phyloP scores from a whole-genome alignment of 148 eudicot genomes.

The Chenopodium formosanum region DNA sequence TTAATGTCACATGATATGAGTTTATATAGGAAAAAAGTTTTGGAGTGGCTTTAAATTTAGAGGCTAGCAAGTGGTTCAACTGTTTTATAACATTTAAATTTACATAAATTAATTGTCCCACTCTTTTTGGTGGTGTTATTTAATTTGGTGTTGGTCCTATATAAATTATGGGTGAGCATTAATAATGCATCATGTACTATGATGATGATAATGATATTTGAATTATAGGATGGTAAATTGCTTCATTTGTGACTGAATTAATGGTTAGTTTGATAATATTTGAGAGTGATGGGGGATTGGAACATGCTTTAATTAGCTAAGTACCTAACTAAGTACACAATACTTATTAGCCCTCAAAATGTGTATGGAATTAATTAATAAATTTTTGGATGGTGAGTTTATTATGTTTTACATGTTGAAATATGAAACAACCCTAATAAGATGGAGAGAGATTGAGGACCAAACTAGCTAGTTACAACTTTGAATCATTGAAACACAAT shows the following conservation, averaged over 20 bases:
- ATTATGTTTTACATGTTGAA: not conserved
- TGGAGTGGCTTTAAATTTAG: constrained; percentile 5
- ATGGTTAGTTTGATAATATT: not conserved
- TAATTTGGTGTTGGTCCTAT: not conserved
- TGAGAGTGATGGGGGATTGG: not conserved
- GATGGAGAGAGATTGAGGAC: too few relatives aligned
- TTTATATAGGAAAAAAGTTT: constrained; percentile 13
- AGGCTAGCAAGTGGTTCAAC: constrained; percentile 25
- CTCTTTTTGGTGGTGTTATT: constrained; percentile 5
- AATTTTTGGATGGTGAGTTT: not conserved
- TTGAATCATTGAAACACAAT: too few relatives aligned
- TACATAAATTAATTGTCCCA: constrained; percentile 8
- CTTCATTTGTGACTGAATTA: not conserved
- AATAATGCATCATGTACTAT: not conserved
- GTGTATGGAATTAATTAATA: not conserved
- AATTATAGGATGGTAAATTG: not conserved
- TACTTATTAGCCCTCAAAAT: not conserved
- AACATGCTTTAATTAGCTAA: not conserved
- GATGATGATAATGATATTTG: not conserved
- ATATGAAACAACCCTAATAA: not conserved
- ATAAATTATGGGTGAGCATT: not conserved
- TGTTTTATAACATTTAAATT: constrained; percentile 4
- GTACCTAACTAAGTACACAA: not conserved
- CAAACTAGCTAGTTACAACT: too few relatives aligned
- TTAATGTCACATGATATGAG: not conserved